Conservation (phyloP, 139 green algal species). For the Mychonastes homosphaera region DNA sequence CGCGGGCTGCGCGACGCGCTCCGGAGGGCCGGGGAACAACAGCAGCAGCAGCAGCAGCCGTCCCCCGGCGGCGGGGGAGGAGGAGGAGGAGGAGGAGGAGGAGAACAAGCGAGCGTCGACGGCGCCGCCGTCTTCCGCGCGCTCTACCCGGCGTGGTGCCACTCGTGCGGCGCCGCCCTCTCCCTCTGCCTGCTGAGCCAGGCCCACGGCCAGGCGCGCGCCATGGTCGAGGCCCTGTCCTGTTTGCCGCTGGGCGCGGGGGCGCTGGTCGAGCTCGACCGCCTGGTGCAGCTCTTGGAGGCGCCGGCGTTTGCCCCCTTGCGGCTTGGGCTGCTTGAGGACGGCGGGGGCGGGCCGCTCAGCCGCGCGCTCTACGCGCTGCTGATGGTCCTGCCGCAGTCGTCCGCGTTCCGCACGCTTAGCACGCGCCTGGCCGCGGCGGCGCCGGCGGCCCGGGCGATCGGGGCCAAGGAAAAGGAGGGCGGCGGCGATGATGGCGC, state of each 20-base stretch:
- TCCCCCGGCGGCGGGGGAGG: neutral
- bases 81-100: neutral
- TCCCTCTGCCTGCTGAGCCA: slow-evolving; percentile 76
- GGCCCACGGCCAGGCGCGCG: slow-evolving; percentile 51
- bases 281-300: slow-evolving; percentile 84
- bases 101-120: neutral
- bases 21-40: slow-evolving; percentile 6
- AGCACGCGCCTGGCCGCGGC: slow-evolving; percentile 41
- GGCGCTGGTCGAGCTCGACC: slow-evolving; percentile 70
- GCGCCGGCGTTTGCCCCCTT: slow-evolving; percentile 84
- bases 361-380: slow-evolving; percentile 71
- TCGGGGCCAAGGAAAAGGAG: neutral
- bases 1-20: slow-evolving; percentile 31
- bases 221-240: slow-evolving; percentile 40
- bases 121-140: slow-evolving; percentile 50
- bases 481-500: slow-evolving; percentile 1
- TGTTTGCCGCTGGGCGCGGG: slow-evolving; percentile 45
- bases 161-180: slow-evolving; percentile 58
- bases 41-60: neutral
- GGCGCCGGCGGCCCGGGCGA: slow-evolving; percentile 1
- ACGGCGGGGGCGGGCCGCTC: slow-evolving; percentile 51
- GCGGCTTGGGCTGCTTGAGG: slow-evolving; percentile 82
- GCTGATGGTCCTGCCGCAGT: slow-evolving; percentile 93
- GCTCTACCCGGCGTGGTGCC: slow-evolving; percentile 74
- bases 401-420: slow-evolving; percentile 74